phyloP scores from a whole-genome alignment of 2,329 filamentous ascomycete species.

The Blastomyces gilchristii region DNA sequence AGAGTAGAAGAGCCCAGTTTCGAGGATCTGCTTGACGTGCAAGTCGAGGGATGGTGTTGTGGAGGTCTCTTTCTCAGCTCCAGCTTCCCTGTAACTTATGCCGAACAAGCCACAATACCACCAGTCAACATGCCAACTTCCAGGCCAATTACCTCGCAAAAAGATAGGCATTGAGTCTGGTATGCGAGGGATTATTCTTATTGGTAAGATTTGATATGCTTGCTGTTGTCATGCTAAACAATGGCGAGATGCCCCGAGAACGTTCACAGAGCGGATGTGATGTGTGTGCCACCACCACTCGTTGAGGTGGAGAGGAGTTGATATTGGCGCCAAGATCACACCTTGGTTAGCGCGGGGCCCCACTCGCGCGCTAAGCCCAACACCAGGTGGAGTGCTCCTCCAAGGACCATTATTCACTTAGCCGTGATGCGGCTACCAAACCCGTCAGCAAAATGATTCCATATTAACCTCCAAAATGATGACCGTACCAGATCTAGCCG shows the following conservation, averaged over 20 bases:
- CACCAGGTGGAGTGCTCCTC: background rate
- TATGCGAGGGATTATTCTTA: background rate
- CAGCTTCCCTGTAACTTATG: background rate
- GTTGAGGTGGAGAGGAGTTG: background rate
- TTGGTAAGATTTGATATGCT: background rate
- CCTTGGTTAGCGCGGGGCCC: background rate
- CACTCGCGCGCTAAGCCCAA: too few relatives aligned
- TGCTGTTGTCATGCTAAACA: background rate
- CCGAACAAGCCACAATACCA: background rate
- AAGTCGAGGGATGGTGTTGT: background rate
- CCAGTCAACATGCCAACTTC: background rate
- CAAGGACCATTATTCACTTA: slow-evolving; percentile 3
- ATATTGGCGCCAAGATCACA: background rate
- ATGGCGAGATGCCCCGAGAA: background rate
- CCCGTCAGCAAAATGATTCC: background rate
- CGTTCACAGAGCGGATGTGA: background rate
- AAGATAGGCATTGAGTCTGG: background rate
- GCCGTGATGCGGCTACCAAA: slow-evolving; percentile 4
- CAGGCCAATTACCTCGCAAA: background rate
- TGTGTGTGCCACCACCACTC: too few relatives aligned
- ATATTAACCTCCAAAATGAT: background rate
- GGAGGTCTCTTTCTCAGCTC: background rate
- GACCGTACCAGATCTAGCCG: background rate
- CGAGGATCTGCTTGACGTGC: background rate
- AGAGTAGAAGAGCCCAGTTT: background rate